Percentiles rank a stretch among this genome's conserved stretches.
Evolutionary conservation across 1,139 yeast genomes (phyloP).

Genomic region (Eremothecium gossypii): DNA sequence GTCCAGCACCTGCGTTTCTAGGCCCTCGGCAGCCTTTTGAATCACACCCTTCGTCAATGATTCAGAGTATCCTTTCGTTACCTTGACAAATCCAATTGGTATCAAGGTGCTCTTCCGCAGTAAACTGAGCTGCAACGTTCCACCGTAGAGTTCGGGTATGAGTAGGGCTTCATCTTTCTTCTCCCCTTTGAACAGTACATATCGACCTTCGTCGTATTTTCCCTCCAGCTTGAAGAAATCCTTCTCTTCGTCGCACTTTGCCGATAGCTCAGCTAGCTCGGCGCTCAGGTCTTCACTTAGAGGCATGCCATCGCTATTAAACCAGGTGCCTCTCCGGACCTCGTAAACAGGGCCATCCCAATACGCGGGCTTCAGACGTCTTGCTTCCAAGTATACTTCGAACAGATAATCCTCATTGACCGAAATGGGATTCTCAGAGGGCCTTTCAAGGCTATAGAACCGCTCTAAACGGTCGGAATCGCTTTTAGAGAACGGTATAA

Average conservation of each 20-base stretch:
- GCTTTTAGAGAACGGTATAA: slow-evolving; percentile 54
- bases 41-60: slow-evolving; percentile 4
- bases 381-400: slow-evolving; percentile 51
- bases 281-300: slow-evolving; percentile 42
- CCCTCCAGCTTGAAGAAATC: slow-evolving; percentile 16
- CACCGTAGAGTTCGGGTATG: slow-evolving; percentile 31
- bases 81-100: slow-evolving; percentile 19
- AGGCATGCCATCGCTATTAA: slow-evolving; percentile 53
- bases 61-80: slow-evolving; percentile 14
- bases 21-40: slow-evolving; percentile 7
- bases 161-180: slow-evolving; percentile 30
- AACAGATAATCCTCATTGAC: slow-evolving; percentile 80
- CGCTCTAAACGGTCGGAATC: slow-evolving; percentile 59
- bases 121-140: slow-evolving; percentile 27
- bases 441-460: slow-evolving; percentile 30
- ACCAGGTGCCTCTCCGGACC: slow-evolving; percentile 84
- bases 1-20: slow-evolving; percentile 11
- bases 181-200: slow-evolving; percentile 34
- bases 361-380: slow-evolving; percentile 58
- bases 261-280: slow-evolving; percentile 46
- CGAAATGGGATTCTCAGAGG: slow-evolving; percentile 30
- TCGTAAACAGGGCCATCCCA: slow-evolving; percentile 89
- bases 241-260: slow-evolving; percentile 7
- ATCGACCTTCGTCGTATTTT: slow-evolving; percentile 18
- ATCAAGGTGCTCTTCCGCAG: slow-evolving; percentile 23